These are phyloP conservation scores for Aspergillus affinis DNA, from an alignment of 495 filamentous ascomycete genomes.

Conservation along the genomic window DNA sequence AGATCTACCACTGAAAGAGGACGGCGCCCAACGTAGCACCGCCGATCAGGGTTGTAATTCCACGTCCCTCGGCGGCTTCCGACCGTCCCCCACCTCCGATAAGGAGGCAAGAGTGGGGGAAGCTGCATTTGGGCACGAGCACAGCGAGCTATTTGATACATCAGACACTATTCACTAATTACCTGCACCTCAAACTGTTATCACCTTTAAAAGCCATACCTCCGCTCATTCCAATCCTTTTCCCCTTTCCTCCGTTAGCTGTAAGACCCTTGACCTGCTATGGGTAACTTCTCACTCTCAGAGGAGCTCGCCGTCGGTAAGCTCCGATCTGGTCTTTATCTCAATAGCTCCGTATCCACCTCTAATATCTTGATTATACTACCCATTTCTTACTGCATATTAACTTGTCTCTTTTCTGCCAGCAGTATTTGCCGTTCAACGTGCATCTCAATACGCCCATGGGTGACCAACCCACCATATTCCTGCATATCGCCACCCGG, in stretches of 20 bases:
- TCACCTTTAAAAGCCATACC: too few relatives aligned
- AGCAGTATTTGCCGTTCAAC: not conserved
- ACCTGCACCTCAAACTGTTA: not conserved
- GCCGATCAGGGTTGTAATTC: not conserved
- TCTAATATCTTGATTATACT: not conserved
- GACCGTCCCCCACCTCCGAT: slow-evolving; percentile 4
- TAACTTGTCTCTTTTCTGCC: not conserved
- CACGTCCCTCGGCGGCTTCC: slow-evolving; percentile 1
- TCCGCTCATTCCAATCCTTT: not conserved
- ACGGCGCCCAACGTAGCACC: not conserved
- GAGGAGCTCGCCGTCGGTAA: slow-evolving; percentile 11
- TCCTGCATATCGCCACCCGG: not conserved
- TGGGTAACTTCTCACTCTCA: not conserved
- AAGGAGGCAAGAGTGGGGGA: slow-evolving; percentile 2
- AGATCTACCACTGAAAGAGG: not conserved
- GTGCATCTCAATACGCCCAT: not conserved
- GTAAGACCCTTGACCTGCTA: not conserved
- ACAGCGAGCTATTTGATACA: too few relatives aligned
- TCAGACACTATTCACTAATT: not conserved
- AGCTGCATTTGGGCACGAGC: not conserved
- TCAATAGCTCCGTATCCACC: not conserved
- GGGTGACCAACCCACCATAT: not conserved
- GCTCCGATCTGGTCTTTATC: slow-evolving; percentile 12
- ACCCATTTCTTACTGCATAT: not conserved
- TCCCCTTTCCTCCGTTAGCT: not conserved